A percentile compares a stretch with the other conserved stretches of the same genome.
phyloP scores from a whole-genome alignment of 768 basidiomycete species.

The Rhizopogon vinicolor region DNA sequence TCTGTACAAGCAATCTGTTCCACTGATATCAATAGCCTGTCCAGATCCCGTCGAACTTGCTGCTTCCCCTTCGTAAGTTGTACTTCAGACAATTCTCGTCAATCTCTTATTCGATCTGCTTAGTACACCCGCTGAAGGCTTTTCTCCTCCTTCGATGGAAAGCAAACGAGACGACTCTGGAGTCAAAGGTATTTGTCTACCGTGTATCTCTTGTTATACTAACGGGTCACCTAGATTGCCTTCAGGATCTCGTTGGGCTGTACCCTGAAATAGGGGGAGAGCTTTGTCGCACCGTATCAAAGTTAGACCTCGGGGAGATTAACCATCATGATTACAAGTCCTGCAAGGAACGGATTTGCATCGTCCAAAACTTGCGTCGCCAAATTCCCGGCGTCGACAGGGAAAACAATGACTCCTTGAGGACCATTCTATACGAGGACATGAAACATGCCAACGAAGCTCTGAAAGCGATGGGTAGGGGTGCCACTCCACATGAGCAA shows the following conservation, averaged over 20 bases:
- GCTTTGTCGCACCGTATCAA: not conserved
- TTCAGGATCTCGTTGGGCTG: not conserved
- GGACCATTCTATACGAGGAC: constrained; percentile 3
- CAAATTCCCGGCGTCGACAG: constrained; percentile 1
- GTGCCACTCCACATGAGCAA: not conserved
- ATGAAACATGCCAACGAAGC: not conserved
- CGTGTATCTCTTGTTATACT: not conserved
- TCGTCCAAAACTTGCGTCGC: constrained; percentile 2
- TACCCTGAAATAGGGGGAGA: constrained; percentile 12
- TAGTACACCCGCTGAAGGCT: not conserved
- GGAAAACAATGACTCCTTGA: not conserved
- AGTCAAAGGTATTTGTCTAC: not conserved
- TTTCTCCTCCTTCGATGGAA: not conserved
- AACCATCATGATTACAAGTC: constrained; percentile 2
- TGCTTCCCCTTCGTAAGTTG: not conserved
- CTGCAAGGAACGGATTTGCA: constrained; percentile 13
- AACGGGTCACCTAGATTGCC: constrained; percentile 2
- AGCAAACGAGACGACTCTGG: not conserved
- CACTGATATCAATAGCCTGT: not conserved
- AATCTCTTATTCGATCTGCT: not conserved
- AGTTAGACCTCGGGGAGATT: constrained; percentile 4
- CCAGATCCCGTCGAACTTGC: constrained; percentile 8
- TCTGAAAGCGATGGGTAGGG: not conserved
- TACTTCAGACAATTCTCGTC: not conserved
- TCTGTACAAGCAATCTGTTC: too few relatives aligned